Evolutionary conservation across 2,329 filamentous ascomycete genomes (phyloP), one percentile per base, ranked within the genome.

Genomic region (Clarireedia monteithiana): DNA sequence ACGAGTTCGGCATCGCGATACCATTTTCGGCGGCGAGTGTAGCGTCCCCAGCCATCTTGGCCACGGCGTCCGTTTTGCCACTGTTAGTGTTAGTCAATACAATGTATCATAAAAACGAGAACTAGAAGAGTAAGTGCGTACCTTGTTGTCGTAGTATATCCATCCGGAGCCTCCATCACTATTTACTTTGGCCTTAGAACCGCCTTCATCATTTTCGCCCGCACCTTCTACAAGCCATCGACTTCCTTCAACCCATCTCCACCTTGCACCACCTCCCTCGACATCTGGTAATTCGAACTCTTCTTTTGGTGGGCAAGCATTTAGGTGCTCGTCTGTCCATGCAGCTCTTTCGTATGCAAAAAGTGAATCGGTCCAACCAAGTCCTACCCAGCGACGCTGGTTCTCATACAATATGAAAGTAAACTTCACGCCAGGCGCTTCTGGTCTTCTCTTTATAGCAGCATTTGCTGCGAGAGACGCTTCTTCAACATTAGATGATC

Each of bases 111-210:
- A 24, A 38, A 42, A 17, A 30, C 24, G 26, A 26, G 14, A 15
- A n/a, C 5, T 46, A 15, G n/a, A 7, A 20, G 48, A 7, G 39
- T 40, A 9, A 9, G 20, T 12, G 20, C 75, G 59, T 74, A 90
- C 89, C 84, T 96, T 96, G 70, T 92, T 97, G 67, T 99, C 94
- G 68, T 96, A 99, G 71, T 94, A 99, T 39, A 96, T 89, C 94
- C 94, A 99, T 1, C 91, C 94, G 63, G 85, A 84, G 77, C 81
- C 69, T 69, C 74, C 62, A 55, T 73, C 70, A 53, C 62, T 63
- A 39, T 53, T 63, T n/a, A 61, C 64, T 64, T 67, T 72, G 69
- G 65, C 68, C 56, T 68, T 74, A 62, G 5, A 65, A 67, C 75
- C 65, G 62, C 72, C 68, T 68, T 72, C 66, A 5, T 73, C 74